Evolutionary conservation across 768 basidiomycete species (phyloP).

Genomic region (Daedalea quercina): DNA sequence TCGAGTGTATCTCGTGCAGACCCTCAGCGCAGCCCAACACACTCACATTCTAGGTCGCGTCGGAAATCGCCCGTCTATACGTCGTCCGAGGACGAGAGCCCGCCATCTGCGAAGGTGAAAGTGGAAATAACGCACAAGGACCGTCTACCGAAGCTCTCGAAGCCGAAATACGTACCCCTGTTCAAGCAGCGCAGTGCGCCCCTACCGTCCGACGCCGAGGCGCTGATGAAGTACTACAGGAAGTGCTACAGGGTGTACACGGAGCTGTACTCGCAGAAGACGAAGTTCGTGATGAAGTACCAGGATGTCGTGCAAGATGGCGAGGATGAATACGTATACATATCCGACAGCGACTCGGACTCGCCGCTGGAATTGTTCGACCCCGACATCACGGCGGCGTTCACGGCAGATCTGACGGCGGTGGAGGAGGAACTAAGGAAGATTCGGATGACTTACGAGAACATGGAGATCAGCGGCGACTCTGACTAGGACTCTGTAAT

Average conservation of each 20-base stretch:
- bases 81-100: constrained; percentile 54
- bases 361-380: constrained; percentile 48
- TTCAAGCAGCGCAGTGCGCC: constrained; percentile 16
- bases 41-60: constrained; percentile 9
- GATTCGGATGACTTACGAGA: constrained; percentile 36
- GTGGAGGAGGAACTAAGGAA: constrained; percentile 47
- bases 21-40: background rate
- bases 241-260: constrained; percentile 47
- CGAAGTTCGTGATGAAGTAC: constrained; percentile 44
- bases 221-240: constrained; percentile 48
- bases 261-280: constrained; percentile 36
- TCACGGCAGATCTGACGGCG: constrained; percentile 31
- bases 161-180: constrained; percentile 9
- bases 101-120: constrained; percentile 22
- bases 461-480: constrained; percentile 15
- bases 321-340: constrained; percentile 33
- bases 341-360: constrained; percentile 21
- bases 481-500: background rate
- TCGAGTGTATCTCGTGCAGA: constrained; percentile 1
- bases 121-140: constrained; percentile 1
- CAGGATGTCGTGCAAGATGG: constrained; percentile 42
- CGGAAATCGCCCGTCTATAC: constrained; percentile 60
- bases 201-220: constrained; percentile 42
- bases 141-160: constrained; percentile 25
- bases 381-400: constrained; percentile 13